phyloP scores from a whole-genome alignment of 768 basidiomycete genomes.

The Tylopilus sp. region DNA sequence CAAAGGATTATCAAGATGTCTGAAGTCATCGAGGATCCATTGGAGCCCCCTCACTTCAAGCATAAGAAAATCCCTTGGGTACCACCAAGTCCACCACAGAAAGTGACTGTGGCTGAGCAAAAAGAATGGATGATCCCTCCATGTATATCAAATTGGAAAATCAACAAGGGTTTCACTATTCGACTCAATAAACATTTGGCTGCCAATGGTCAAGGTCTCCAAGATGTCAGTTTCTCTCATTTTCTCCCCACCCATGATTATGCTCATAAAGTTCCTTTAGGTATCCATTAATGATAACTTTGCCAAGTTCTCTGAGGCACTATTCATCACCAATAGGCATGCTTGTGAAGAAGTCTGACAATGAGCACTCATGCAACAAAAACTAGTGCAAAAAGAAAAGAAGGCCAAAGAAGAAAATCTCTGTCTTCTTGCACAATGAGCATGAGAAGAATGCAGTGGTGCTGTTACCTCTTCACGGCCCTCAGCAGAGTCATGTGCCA shows the following conservation, averaged over 20 bases:
- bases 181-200: conserved; percentile 97
- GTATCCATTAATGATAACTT: conserved; percentile 99
- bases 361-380: too few relatives aligned
- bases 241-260: not conserved
- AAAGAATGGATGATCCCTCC: conserved; percentile 99
- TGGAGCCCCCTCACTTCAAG: conserved; percentile 98
- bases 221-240: conserved; percentile 67
- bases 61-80: conserved; percentile 98
- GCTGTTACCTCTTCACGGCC: conserved; percentile 61
- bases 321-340: conserved; percentile 94
- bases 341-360: conserved; percentile 98
- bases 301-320: conserved; percentile 95
- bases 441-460: conserved; percentile 90
- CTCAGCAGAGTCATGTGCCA: conserved; percentile 62
- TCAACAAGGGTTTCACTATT: conserved; percentile 99
- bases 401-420: conserved; percentile 93
- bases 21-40: conserved; percentile 93
- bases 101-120: conserved; percentile 94
- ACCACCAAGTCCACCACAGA: conserved; percentile 92
- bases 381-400: conserved; percentile 98
- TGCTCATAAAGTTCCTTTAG: conserved; percentile 37
- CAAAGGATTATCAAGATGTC: conserved; percentile 99
- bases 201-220: conserved; percentile 96
- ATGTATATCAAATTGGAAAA: conserved; percentile 99
- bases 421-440: conserved; percentile 89